phyloP scores from a whole-genome alignment of 1,284 basidiomycete species.

The Lentinula novae-zelandiae region DNA sequence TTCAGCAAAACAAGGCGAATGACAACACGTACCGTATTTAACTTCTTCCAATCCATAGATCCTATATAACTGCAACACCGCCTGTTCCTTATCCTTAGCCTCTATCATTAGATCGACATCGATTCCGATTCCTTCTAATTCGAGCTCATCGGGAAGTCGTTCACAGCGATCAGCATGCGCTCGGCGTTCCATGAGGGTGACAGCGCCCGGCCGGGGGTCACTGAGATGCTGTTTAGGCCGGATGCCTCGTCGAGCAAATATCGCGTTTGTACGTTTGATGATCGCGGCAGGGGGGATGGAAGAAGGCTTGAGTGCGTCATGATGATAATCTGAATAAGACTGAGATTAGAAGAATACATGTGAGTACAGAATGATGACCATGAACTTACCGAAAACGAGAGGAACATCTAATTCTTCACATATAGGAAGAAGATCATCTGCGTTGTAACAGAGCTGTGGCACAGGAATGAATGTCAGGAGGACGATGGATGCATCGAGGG shows the following conservation, averaged over 20 bases:
- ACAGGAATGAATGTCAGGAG: neutral
- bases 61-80: slow-evolving; percentile 81
- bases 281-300: slow-evolving; percentile 53
- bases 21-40: slow-evolving; percentile 41
- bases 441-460: slow-evolving; percentile 77
- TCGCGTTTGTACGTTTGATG: slow-evolving; percentile 70
- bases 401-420: slow-evolving; percentile 84
- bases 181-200: slow-evolving; percentile 75
- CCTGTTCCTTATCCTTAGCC: slow-evolving; percentile 92
- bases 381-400: slow-evolving; percentile 56
- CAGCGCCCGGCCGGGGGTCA: slow-evolving; percentile 74
- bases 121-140: slow-evolving; percentile 49
- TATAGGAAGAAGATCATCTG: slow-evolving; percentile 80
- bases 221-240: slow-evolving; percentile 88
- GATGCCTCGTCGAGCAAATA: slow-evolving; percentile 75
- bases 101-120: slow-evolving; percentile 90
- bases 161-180: slow-evolving; percentile 84
- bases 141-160: slow-evolving; percentile 59
- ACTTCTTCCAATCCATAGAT: slow-evolving; percentile 73
- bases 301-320: slow-evolving; percentile 70
- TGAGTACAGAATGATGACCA: neutral
- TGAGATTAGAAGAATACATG: slow-evolving; percentile 1
- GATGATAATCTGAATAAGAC: slow-evolving; percentile 62
- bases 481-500: neutral
- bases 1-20: neutral